Base-by-base conservation (phyloP, 441 rosid species). In the Jatropha podagrica region DNA sequence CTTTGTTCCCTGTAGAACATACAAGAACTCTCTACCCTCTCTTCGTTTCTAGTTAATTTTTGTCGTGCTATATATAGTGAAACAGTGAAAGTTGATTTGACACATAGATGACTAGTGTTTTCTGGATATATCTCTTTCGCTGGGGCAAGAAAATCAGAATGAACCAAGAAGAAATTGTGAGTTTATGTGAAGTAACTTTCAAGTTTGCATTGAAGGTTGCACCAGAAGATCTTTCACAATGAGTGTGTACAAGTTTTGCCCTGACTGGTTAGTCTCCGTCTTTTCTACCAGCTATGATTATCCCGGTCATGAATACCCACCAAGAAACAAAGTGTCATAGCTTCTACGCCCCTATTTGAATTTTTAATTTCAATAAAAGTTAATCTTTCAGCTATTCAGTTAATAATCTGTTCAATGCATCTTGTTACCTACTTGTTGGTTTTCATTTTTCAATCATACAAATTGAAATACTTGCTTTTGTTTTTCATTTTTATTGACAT, bases 241-340 rank as follows among this genome's bases (percentile, higher is more conserved):
- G 75, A 46, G 71, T n/a, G 59, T 41, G 0, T 60, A 54, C 74
- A 69, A 69, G 67, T 74, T 52, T 56, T 73, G 73, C 65, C 72
- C 54, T 12, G 74, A 60, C 67, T 55, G 72, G 76, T 74, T 77
- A 41, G 27, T 8, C 3, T 7, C 20, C 5, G 7, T n/a, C 2
- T 55, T 2, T 17, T 4, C 5, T 55, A 3, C 59, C 26, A 15
- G 2, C 23, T 23, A 23, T 23, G 23, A 23, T 17, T 55, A 15
- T 51, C 13, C 5, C 5, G 4, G 4, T 13, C 40, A 37, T 18
- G 17, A 13, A 32, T 23, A 23, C 12, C 7, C 59, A 59, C 32
- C 37, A 59, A n/a, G 11, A 59, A 55, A 55, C 59, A 20, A 55
- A 55, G 8, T 59, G 13, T 26, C 4, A 11, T 26, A 12, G 38